Percentiles rank a stretch among this genome's conserved stretches.
Conservation (phyloP, 805 yeast genomes). For the Candida ovalis region DNA sequence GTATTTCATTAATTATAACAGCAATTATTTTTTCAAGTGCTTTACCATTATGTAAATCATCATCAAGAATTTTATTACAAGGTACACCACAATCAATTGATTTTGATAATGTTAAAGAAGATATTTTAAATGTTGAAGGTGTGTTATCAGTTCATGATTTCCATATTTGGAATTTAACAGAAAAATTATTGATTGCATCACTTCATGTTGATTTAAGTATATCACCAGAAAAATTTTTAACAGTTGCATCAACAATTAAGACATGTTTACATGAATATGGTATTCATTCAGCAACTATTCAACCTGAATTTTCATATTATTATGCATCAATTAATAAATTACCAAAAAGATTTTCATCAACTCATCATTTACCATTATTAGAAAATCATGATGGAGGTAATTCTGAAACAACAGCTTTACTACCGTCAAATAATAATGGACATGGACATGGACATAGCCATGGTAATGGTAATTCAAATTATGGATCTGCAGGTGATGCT, state of each 20-base stretch:
- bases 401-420: constrained; percentile 8
- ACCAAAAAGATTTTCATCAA: constrained; percentile 28
- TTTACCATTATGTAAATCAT: constrained; percentile 78
- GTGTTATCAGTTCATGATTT: constrained; percentile 89
- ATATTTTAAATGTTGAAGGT: constrained; percentile 63
- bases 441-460: too few species aligned
- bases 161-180: constrained; percentile 95
- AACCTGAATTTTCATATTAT: constrained; percentile 73
- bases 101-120: constrained; percentile 67
- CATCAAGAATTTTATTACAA: constrained; percentile 84
- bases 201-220: constrained; percentile 75
- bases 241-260: constrained; percentile 72
- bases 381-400: background rate
- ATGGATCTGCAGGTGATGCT: constrained; percentile 32
- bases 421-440: constrained; percentile 30
- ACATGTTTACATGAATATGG: constrained; percentile 78
- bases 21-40: constrained; percentile 87
- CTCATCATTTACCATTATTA: constrained; percentile 8
- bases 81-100: constrained; percentile 87
- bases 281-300: constrained; percentile 90
- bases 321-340: constrained; percentile 28
- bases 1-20: constrained; percentile 81
- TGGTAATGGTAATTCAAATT: constrained; percentile 28
- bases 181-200: constrained; percentile 80
- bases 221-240: constrained; percentile 61